Base-by-base conservation (phyloP, 1,139 yeast genomes). In the Suhomyces coccinellae region DNA sequence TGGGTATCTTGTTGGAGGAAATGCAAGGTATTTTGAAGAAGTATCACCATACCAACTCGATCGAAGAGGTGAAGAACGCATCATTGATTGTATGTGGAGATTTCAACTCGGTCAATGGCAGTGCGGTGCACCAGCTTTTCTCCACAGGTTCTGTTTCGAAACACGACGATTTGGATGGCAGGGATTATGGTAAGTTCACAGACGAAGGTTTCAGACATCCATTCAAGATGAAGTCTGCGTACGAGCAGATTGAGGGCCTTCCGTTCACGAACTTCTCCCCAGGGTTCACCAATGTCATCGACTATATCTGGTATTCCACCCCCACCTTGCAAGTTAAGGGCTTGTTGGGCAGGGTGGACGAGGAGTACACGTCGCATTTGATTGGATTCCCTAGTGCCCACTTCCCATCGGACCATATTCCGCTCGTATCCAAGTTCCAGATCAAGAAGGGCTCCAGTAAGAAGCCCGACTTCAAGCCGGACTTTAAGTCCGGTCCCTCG, bases 191-290 rank as follows among this genome's bases (percentile, higher is more conserved):
- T 47, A 81, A 79, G 57, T 89, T 85, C 68, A 91, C 98, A 6
- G 89, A 85, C 42, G 91, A 87, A 53, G 97, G 97, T 13, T 87
- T 89, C 71, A 73, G 79, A 26, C 97, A 91, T 65, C 78, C 80
- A 43, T 83, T 93, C 66, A 80, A 87, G 53, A 73, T 95, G 65
- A 87, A 83, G 65, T 87, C 96, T 4, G 89, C 97, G 7, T 95
- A 95, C 65, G 83, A 84, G 37, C 76, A 80, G 48, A 78, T 91
- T 56, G 95, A 93, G 17, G 98, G 91, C 66, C 77, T 95, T 52
- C 96, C 97, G 38, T 91, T 91, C 63, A 93, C 99, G 12, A 95
- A 93, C 66, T 85, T 85, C 65, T 84, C 98, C 0, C 99, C 99
- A 30, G 82, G 86, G 36, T 95, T 93, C 68, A 89, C 95, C 3